Conservation (phyloP, 2,329 filamentous ascomycete species). For the Pseudogymnoascus pannorum region DNA sequence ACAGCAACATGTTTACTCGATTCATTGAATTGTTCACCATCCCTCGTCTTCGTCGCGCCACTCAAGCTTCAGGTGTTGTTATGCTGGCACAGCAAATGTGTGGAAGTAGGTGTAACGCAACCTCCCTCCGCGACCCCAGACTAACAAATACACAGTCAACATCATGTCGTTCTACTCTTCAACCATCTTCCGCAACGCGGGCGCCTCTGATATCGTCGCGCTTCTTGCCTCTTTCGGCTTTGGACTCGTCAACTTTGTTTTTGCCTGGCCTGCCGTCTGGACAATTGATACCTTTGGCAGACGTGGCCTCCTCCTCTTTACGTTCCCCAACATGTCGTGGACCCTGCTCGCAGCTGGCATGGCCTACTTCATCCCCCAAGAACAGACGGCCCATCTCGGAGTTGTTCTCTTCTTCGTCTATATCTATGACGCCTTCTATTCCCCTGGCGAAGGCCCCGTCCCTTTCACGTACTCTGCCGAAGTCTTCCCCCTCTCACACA, state of each 20-base stretch:
- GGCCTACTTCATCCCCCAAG: slow-evolving; percentile 42
- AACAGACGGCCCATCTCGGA: slow-evolving; percentile 38
- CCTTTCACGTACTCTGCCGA: slow-evolving; percentile 57
- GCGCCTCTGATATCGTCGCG: slow-evolving; percentile 47
- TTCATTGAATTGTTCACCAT: slow-evolving; percentile 62
- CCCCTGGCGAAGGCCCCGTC: slow-evolving; percentile 55
- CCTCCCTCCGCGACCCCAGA: neutral
- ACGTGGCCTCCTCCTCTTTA: slow-evolving; percentile 54
- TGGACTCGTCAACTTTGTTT: slow-evolving; percentile 55
- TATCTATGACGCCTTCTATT: slow-evolving; percentile 59
- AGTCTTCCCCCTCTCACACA: slow-evolving; percentile 56
- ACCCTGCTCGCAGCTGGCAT: slow-evolving; percentile 57
- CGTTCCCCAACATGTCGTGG: slow-evolving; percentile 62
- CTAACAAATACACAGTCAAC: slow-evolving; percentile 37
- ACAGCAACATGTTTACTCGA: slow-evolving; percentile 52
- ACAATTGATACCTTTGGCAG: slow-evolving; percentile 64
- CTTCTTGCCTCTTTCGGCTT: slow-evolving; percentile 58
- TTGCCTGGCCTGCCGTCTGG: slow-evolving; percentile 60
- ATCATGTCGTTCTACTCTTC: slow-evolving; percentile 72
- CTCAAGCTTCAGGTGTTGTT: slow-evolving; percentile 66
- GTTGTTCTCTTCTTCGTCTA: slow-evolving; percentile 57
- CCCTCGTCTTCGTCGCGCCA: slow-evolving; percentile 63
- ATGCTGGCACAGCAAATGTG: slow-evolving; percentile 48
- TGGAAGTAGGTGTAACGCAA: slow-evolving; percentile 16
- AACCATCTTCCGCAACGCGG: slow-evolving; percentile 52